Evolutionary conservation across 1,284 basidiomycete species (phyloP).

Genomic region (Athelia psychrophila): DNA sequence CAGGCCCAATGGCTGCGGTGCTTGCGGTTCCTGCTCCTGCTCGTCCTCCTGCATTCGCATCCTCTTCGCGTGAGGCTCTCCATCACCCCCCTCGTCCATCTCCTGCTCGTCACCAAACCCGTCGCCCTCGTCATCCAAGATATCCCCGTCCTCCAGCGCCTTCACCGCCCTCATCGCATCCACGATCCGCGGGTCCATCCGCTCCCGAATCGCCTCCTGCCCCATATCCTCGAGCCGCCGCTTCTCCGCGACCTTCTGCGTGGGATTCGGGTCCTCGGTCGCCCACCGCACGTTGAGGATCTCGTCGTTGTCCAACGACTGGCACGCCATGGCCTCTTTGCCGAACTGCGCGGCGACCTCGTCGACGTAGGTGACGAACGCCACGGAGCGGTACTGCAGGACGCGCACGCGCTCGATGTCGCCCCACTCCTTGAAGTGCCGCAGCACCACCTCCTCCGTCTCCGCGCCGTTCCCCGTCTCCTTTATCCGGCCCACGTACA

Average conservation of each 20-base stretch:
- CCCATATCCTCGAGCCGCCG: constrained; percentile 79
- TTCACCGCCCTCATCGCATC: constrained; percentile 82
- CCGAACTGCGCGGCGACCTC: constrained; percentile 94
- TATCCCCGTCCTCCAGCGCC: constrained; percentile 81
- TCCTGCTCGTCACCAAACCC: constrained; percentile 26
- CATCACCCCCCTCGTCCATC: constrained; percentile 33
- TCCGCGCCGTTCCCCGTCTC: constrained; percentile 87
- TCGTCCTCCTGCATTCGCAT: constrained; percentile 32
- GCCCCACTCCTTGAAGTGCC: constrained; percentile 99
- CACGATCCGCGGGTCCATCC: constrained; percentile 81
- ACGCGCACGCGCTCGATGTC: constrained; percentile 92
- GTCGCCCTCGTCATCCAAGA: constrained; percentile 44
- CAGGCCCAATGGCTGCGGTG: constrained; percentile 46
- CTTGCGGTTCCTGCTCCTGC: constrained; percentile 21
- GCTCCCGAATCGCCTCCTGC: constrained; percentile 78
- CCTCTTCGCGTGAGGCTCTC: constrained; percentile 37
- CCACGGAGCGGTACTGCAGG: constrained; percentile 91
- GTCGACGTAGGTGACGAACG: constrained; percentile 92
- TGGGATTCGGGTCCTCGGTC: constrained; percentile 94
- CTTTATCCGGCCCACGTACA: constrained; percentile 94
- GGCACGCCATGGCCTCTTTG: constrained; percentile 98
- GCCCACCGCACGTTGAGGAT: constrained; percentile 98
- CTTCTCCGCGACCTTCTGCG: constrained; percentile 82
- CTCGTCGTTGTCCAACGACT: constrained; percentile 96
- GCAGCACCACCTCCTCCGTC: constrained; percentile 84